Evolutionary conservation across 805 yeast genomes (phyloP).

Genomic region (Candida berthetii): DNA sequence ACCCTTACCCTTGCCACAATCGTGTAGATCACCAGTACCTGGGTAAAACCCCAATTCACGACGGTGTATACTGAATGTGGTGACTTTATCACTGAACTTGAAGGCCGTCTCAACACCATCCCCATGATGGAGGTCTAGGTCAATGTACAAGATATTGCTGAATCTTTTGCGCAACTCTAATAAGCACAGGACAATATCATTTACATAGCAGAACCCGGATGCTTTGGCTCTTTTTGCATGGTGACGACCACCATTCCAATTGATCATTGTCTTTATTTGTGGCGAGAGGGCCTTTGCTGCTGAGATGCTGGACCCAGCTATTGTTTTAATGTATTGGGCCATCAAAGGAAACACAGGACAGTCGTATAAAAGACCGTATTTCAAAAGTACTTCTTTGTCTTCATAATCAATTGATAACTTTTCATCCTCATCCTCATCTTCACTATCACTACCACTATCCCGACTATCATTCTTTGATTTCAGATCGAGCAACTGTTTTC

Average conservation of each 20-base stretch:
- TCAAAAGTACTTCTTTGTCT: constrained; percentile 12
- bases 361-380: constrained; percentile 51
- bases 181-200: constrained; percentile 60
- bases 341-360: constrained; percentile 57
- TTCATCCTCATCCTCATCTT: constrained; percentile 1
- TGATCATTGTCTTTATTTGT: constrained; percentile 38
- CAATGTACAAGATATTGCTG: constrained; percentile 51
- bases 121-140: constrained; percentile 74
- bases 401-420: not conserved
- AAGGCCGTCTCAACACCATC: constrained; percentile 75
- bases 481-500: not conserved
- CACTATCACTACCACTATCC: constrained; percentile 5
- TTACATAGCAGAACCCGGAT: constrained; percentile 69
- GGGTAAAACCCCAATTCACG: constrained; percentile 68
- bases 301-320: constrained; percentile 54
- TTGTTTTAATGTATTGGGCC: constrained; percentile 37
- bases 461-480: not conserved
- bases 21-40: constrained; percentile 50
- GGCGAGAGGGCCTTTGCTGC: constrained; percentile 27
- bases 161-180: constrained; percentile 40
- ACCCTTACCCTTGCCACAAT: constrained; percentile 31
- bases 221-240: constrained; percentile 52
- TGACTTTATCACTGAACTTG: constrained; percentile 44
- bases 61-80: constrained; percentile 60
- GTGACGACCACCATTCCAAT: constrained; percentile 81